Evolutionary conservation across 179 eudicot genomes (phyloP), one percentile per base, ranked within the genome.

Genomic region (Nepenthes alata): DNA sequence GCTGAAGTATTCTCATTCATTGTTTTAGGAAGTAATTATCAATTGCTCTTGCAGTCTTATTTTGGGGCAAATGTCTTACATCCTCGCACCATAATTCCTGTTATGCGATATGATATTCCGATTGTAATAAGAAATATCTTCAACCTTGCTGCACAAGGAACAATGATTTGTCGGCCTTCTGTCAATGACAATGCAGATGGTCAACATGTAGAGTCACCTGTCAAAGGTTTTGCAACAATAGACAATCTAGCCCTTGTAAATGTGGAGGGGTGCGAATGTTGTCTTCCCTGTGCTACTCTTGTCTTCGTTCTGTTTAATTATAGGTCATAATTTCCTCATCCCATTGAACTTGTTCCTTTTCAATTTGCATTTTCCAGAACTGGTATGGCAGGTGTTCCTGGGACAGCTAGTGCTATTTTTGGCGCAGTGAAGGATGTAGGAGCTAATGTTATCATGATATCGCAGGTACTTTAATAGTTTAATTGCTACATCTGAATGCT

Each of bases 301-400:
- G 6, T 55, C 14, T n/a, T 49, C 7, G 13, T 7, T 63, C 37
- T 13, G 5, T 38, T 8, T 11, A 11, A 3, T 36, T 2, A 14
- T 36, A 25, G 38, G 36, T 57, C 37, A 15, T 36, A 34, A 11
- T 39, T 9, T 67, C 35, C 48, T 55, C 6, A 55, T 62, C 37
- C 50, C 35, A 58, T 63, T 52, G 67, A 63, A 63, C 67, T 37
- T 66, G 35, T 13, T 14, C 48, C 63, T 47, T 57, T 67, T 34
- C 60, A 25, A 69, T 60, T 39, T 74, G 61, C 53, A 60, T 55
- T 62, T 52, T 66, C 62, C 81, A 94, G 99, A 77, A 94, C 99
- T 72, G 99, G 99, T 72, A 91, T 94, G 96, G 91, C 97, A 61
- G 99, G 99, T 64, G 96, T 94, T 75, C 99, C 99, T 74, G 99